Evolutionary conservation across 768 basidiomycete species (phyloP).

Genomic region (Termitomyces bulborhizus): DNA sequence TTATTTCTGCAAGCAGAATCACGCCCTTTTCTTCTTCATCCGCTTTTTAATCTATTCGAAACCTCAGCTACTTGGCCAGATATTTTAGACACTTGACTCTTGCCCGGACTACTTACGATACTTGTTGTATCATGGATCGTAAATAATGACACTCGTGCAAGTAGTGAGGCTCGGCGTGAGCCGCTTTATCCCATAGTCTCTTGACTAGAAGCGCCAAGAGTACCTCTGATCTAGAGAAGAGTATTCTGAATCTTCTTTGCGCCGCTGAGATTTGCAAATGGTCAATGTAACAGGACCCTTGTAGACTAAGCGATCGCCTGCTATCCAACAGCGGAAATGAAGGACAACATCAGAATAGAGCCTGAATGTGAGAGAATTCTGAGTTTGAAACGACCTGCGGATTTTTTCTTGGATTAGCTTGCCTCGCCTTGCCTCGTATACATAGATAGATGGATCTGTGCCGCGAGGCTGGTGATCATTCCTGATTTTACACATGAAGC

Average conservation of each 20-base stretch:
- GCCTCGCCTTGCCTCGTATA: background rate
- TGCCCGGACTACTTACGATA: background rate
- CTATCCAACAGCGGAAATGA: constrained; percentile 9
- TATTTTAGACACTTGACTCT: background rate
- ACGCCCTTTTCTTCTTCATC: background rate
- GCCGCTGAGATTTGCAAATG: background rate
- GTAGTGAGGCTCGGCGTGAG: background rate
- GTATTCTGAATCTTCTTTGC: background rate
- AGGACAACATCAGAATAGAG: background rate
- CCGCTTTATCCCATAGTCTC: background rate
- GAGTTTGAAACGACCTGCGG: background rate
- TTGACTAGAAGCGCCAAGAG: background rate
- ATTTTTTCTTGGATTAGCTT: background rate
- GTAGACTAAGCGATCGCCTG: constrained; percentile 1
- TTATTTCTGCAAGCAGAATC: background rate
- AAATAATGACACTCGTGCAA: background rate
- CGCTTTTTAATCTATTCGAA: background rate
- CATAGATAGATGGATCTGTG: background rate
- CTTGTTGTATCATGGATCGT: background rate
- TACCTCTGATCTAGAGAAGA: background rate
- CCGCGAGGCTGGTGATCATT: background rate
- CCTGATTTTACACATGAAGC: background rate
- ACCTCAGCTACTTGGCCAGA: background rate
- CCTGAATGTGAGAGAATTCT: background rate
- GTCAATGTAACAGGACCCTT: background rate